Conservation (phyloP, 345 rosid genomes). For the Kandelia obovata region DNA sequence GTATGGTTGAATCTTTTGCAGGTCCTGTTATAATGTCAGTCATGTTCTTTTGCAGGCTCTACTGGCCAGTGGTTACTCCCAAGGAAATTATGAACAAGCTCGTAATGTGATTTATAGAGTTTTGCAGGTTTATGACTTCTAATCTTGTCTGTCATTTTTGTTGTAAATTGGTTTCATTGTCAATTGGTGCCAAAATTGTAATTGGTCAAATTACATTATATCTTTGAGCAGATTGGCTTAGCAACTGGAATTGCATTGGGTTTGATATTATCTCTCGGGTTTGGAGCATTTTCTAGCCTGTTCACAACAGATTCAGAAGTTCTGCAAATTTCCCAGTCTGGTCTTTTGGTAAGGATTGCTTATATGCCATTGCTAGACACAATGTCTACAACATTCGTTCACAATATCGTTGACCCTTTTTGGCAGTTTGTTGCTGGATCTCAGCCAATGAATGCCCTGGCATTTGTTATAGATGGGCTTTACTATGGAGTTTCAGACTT, state of each 20-base stretch:
- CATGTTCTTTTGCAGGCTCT: slow-evolving; percentile 58
- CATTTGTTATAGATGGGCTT: slow-evolving; percentile 88
- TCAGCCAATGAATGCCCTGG: slow-evolving; percentile 87
- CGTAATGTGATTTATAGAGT: slow-evolving; percentile 55
- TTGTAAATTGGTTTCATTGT: background rate
- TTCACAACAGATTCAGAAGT: slow-evolving; percentile 82
- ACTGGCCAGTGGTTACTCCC: slow-evolving; percentile 69
- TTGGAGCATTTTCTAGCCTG: slow-evolving; percentile 64
- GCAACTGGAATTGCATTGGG: slow-evolving; percentile 72
- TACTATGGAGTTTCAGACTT: slow-evolving; percentile 93
- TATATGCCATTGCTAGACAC: background rate
- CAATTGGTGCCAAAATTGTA: background rate
- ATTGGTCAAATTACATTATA: background rate
- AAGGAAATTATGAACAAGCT: slow-evolving; percentile 68
- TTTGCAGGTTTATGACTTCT: slow-evolving; percentile 47
- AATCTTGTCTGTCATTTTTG: slow-evolving; percentile 11
- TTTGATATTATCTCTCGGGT: slow-evolving; percentile 58
- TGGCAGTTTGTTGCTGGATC: slow-evolving; percentile 92
- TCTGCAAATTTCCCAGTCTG: slow-evolving; percentile 68
- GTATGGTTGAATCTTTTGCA: background rate
- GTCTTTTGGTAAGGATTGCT: slow-evolving; percentile 56
- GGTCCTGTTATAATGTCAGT: background rate
- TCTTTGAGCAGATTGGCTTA: slow-evolving; percentile 62
- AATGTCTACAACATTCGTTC: background rate
- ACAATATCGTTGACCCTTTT: background rate